Evolutionary conservation across 1,284 basidiomycete species (phyloP).

Genomic region (Trichosporon sp.): DNA sequence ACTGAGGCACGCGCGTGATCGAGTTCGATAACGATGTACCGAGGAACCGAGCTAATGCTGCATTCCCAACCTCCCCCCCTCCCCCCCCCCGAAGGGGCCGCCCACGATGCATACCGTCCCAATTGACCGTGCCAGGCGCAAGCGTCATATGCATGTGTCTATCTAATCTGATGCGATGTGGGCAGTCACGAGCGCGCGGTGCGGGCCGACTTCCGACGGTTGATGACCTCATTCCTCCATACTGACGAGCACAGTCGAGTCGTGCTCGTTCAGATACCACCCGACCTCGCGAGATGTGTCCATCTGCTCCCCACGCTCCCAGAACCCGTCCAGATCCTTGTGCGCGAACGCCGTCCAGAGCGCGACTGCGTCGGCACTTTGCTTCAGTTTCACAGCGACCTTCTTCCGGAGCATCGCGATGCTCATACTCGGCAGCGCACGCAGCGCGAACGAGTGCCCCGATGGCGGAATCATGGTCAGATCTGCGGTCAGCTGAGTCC

Average conservation of each 20-base stretch:
- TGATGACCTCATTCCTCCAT: background rate
- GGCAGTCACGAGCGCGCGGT: background rate
- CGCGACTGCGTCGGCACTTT: background rate
- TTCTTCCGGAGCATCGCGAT: slow-evolving; percentile 24
- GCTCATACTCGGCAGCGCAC: slow-evolving; percentile 25
- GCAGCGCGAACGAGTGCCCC: slow-evolving; percentile 27
- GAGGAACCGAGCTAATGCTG: background rate
- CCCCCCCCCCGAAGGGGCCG: too few relatives aligned
- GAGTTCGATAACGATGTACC: background rate
- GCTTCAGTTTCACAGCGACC: slow-evolving; percentile 23
- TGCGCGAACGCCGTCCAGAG: slow-evolving; percentile 27
- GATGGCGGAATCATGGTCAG: slow-evolving; percentile 30
- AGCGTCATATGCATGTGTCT: slow-evolving; percentile 7
- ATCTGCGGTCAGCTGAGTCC: slow-evolving; percentile 22
- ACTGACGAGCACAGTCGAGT: slow-evolving; percentile 19
- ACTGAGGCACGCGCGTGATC: background rate
- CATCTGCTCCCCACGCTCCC: slow-evolving; percentile 35
- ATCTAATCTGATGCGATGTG: slow-evolving; percentile 11
- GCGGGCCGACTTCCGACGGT: background rate
- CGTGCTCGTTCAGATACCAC: slow-evolving; percentile 33
- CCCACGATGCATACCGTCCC: background rate
- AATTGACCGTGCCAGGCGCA: background rate
- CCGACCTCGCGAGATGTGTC: slow-evolving; percentile 33
- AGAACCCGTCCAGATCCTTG: slow-evolving; percentile 20
- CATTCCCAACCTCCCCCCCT: background rate